These are phyloP conservation scores for Somion occarium DNA, from an alignment of 1,284 basidiomycete genomes.

Conservation along the genomic window DNA sequence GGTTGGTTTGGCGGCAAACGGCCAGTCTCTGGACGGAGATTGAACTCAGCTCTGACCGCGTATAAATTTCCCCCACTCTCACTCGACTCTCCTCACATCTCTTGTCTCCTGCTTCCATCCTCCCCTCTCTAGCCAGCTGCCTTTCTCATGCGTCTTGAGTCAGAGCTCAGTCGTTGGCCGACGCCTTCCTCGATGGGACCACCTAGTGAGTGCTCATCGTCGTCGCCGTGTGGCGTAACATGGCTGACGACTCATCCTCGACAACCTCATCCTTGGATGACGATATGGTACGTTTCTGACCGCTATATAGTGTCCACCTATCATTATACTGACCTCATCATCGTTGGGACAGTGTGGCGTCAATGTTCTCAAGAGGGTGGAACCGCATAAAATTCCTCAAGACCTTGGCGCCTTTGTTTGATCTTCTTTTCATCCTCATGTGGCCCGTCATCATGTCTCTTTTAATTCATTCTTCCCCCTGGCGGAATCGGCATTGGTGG, in stretches of 20 bases:
- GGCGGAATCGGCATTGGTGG: too few species aligned
- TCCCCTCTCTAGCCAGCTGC: not conserved
- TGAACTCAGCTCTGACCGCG: not conserved
- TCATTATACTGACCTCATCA: too few species aligned
- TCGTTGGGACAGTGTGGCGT: too few species aligned
- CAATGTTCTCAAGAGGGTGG: too few species aligned
- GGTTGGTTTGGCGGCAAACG: not conserved
- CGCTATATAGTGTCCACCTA: too few species aligned
- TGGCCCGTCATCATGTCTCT: too few species aligned
- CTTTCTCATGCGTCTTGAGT: not conserved
- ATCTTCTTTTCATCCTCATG: too few species aligned
- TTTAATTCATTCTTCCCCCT: too few species aligned
- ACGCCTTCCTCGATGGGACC: not conserved
- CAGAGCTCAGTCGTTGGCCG: not conserved
- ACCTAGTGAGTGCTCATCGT: not conserved
- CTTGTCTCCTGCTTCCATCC: not conserved
- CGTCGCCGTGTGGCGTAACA: not conserved
- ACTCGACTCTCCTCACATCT: not conserved
- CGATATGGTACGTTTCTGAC: too few species aligned
- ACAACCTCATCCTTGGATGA: not conserved
- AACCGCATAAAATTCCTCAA: too few species aligned
- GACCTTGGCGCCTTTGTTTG: too few species aligned
- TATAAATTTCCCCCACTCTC: not conserved
- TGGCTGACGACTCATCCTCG: not conserved
- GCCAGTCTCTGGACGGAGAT: not conserved